Percentiles rank a stretch among this genome's conserved stretches.
phyloP scores from a whole-genome alignment of 2,329 filamentous ascomycete genomes.

The Westerdykella sp. region DNA sequence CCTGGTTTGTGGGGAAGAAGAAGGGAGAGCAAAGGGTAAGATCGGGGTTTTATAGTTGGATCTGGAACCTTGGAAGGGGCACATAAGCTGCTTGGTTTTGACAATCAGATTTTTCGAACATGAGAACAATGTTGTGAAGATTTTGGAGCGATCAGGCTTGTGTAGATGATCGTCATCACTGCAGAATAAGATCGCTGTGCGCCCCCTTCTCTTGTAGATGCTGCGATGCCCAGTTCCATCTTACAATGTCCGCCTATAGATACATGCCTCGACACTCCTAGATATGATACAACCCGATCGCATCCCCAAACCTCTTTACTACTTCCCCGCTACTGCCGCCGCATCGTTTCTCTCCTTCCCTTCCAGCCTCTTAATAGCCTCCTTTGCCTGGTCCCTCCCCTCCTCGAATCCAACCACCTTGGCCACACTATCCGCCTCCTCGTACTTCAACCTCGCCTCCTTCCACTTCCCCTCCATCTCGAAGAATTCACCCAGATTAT shows the following conservation, averaged over 20 bases:
- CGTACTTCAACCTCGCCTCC: constrained; percentile 62
- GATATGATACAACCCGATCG: background rate
- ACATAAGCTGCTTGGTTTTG: no score
- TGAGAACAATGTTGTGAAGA: no score
- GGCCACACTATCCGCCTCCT: constrained; percentile 58
- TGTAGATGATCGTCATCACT: no score
- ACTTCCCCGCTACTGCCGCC: background rate
- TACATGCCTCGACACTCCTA: no score
- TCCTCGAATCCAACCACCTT: constrained; percentile 45
- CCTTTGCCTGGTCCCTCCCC: constrained; percentile 39
- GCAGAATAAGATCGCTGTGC: no score
- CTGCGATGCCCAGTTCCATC: background rate
- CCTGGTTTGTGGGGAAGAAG: no score
- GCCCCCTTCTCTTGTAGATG: background rate
- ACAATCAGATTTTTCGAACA: no score
- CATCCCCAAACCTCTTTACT: background rate
- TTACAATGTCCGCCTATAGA: no score
- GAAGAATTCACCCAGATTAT: constrained; percentile 79
- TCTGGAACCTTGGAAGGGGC: no score
- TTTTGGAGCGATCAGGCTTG: no score
- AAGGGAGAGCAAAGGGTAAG: no score
- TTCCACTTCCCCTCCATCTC: constrained; percentile 62
- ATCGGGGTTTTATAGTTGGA: no score
- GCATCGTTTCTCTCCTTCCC: constrained; percentile 2
- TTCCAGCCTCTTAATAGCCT: constrained; percentile 35